phyloP scores from a whole-genome alignment of 1,284 basidiomycete genomes.

The Kalmanozyma brasiliensis region DNA sequence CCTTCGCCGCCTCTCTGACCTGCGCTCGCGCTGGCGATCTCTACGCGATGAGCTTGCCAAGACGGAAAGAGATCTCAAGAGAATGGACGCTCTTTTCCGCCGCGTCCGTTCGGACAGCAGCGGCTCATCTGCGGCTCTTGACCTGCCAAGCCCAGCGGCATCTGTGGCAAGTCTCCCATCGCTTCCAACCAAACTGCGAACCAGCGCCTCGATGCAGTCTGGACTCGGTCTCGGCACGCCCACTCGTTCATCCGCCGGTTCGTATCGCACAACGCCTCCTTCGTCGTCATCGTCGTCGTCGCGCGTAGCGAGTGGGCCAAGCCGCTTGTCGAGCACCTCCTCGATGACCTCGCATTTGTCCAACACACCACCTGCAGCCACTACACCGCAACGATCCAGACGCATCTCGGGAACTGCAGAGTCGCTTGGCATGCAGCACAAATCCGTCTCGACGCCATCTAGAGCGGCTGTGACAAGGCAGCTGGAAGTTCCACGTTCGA shows the following conservation, averaged over 20 bases:
- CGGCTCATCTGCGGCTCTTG: slow-evolving; percentile 28
- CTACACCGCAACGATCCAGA: slow-evolving; percentile 19
- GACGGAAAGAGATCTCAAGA: slow-evolving; percentile 84
- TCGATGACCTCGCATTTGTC: slow-evolving; percentile 34
- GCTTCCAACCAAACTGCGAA: slow-evolving; percentile 21
- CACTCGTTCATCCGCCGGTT: slow-evolving; percentile 16
- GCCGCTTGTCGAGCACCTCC: slow-evolving; percentile 38
- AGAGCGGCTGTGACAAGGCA: slow-evolving; percentile 20
- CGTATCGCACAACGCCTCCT: slow-evolving; percentile 15
- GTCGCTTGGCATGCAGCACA: slow-evolving; percentile 24
- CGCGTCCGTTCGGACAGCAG: slow-evolving; percentile 39
- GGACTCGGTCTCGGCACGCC: slow-evolving; percentile 47
- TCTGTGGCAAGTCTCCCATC: slow-evolving; percentile 34
- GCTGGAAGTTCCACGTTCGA: slow-evolving; percentile 21
- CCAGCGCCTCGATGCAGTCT: slow-evolving; percentile 32
- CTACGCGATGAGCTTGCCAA: slow-evolving; percentile 79
- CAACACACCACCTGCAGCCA: slow-evolving; percentile 41
- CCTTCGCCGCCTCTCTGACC: slow-evolving; percentile 83
- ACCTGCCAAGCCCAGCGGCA: slow-evolving; percentile 29
- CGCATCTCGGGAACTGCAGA: slow-evolving; percentile 47
- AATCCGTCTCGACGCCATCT: slow-evolving; percentile 32
- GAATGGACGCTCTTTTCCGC: slow-evolving; percentile 74
- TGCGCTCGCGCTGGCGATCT: slow-evolving; percentile 82
- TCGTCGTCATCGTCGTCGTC: slow-evolving; percentile 22
- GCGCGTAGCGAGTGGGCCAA: slow-evolving; percentile 37